Conservation (phyloP, 2,329 filamentous ascomycete species). For the Botrytis squamosa region DNA sequence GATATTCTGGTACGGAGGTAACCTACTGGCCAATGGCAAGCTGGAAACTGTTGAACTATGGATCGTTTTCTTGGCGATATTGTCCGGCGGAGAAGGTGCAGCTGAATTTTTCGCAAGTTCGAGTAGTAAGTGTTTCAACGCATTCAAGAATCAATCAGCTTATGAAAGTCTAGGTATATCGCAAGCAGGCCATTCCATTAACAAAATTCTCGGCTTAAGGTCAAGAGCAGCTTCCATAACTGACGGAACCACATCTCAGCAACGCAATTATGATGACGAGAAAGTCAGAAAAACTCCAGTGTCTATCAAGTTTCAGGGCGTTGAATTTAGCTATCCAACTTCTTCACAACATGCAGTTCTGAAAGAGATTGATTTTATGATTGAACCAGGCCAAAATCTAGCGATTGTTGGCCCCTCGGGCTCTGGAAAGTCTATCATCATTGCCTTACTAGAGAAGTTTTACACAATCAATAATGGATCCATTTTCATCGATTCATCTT, state of each 20-base stretch:
- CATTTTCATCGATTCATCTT: neutral
- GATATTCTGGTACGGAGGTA: slow-evolving; percentile 87
- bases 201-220: neutral
- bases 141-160: slow-evolving; percentile 41
- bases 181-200: neutral
- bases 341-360: neutral
- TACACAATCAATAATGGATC: slow-evolving; percentile 66
- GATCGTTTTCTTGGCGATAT: slow-evolving; percentile 77
- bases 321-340: slow-evolving; percentile 1
- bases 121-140: slow-evolving; percentile 49
- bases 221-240: neutral
- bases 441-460: slow-evolving; percentile 84
- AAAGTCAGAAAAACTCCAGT: neutral
- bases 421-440: slow-evolving; percentile 46
- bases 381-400: slow-evolving; percentile 77
- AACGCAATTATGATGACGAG: neutral
- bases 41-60: slow-evolving; percentile 84
- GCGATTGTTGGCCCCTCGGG: slow-evolving; percentile 65
- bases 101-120: slow-evolving; percentile 83
- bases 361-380: slow-evolving; percentile 70
- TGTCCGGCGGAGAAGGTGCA: slow-evolving; percentile 87
- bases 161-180: neutral
- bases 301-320: neutral
- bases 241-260: neutral
- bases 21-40: slow-evolving; percentile 66